These are phyloP conservation scores for Alternaria rosae DNA, from an alignment of 2,329 filamentous ascomycete genomes.

Conservation along the genomic window DNA sequence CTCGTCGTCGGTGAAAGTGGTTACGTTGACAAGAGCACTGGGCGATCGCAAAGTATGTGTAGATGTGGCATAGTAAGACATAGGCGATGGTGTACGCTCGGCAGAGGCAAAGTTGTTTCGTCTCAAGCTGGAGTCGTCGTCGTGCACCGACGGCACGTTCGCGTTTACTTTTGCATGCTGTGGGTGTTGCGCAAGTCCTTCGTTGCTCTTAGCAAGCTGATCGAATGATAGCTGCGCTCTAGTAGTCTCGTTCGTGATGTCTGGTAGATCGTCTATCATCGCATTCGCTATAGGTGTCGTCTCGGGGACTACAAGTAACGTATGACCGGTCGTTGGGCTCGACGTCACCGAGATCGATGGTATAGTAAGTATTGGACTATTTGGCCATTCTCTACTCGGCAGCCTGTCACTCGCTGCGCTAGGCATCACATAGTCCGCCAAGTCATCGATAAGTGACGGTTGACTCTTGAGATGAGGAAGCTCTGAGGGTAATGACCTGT, in stretches of 20 bases:
- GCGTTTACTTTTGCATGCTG: not conserved
- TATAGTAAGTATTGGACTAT: not conserved
- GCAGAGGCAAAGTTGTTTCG: not conserved
- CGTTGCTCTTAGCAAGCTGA: no score
- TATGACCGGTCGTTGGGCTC: slow-evolving; percentile 5
- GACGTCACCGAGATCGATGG: slow-evolving; percentile 11
- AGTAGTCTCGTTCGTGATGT: not conserved
- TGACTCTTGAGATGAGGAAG: slow-evolving; percentile 29
- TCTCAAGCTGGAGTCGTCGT: not conserved
- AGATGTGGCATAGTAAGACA: not conserved
- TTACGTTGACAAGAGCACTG: not conserved
- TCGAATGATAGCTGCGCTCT: not conserved
- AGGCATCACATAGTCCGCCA: slow-evolving; percentile 30
- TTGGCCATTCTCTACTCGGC: not conserved
- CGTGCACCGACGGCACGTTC: no score
- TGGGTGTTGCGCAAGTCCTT: not conserved
- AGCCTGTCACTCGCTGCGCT: slow-evolving; percentile 13
- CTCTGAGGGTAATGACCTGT: slow-evolving; percentile 26
- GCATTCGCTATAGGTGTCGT: not conserved
- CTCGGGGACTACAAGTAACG: not conserved
- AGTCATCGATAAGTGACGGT: slow-evolving; percentile 33
- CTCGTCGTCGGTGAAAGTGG: not conserved
- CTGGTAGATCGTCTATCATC: not conserved
- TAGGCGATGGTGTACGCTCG: not conserved
- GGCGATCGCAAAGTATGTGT: not conserved